Evolutionary conservation across 2,329 filamentous ascomycete species (phyloP).

Genomic region (Beauveria sp.): DNA sequence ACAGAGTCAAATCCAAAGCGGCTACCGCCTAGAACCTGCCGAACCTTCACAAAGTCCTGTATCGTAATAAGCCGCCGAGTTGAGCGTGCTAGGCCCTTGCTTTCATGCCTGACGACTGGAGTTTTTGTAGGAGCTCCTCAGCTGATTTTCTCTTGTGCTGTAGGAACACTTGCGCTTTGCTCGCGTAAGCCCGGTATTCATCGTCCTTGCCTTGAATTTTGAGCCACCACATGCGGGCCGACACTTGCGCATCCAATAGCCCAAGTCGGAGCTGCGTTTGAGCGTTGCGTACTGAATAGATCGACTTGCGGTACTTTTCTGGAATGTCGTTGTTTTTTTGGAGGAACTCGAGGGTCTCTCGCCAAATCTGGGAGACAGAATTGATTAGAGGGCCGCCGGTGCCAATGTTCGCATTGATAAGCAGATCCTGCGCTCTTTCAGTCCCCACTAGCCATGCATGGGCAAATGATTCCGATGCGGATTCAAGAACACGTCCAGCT

Average conservation of each 20-base stretch:
- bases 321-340: neutral
- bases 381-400: neutral
- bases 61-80: neutral
- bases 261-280: conserved; percentile 36
- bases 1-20: conserved; percentile 1
- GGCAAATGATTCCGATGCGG: conserved; percentile 23
- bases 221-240: conserved; percentile 50
- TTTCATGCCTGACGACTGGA: neutral
- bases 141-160: conserved; percentile 28
- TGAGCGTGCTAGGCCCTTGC: neutral
- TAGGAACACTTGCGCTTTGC: conserved; percentile 38
- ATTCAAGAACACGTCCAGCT: conserved; percentile 25
- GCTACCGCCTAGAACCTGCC: neutral
- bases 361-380: neutral
- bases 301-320: conserved; percentile 16
- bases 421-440: neutral
- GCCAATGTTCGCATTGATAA: neutral
- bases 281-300: neutral
- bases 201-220: conserved; percentile 41
- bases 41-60: neutral
- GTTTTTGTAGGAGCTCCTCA: conserved; percentile 20
- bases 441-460: neutral
- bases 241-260: conserved; percentile 46
- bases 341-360: neutral
- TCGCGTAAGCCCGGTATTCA: conserved; percentile 38